phyloP scores from a whole-genome alignment of 306 rosid species.

The Vachellia collinsii region DNA sequence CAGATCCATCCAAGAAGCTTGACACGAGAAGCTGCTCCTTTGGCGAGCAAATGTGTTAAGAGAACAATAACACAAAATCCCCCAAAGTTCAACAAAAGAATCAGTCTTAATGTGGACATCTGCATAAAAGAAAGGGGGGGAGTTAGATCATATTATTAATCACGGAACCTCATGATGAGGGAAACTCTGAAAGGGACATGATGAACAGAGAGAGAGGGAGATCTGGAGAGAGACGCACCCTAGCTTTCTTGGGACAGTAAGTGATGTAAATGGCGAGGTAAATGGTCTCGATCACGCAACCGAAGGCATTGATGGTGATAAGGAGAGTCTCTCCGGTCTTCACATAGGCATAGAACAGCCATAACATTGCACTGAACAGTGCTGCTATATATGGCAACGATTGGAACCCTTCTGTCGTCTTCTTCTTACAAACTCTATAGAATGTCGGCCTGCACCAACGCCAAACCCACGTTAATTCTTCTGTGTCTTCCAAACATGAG shows the following conservation, averaged over 20 bases:
- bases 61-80: constrained; percentile 73
- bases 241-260: constrained; percentile 69
- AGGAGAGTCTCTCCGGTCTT: constrained; percentile 72
- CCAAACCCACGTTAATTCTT: background rate
- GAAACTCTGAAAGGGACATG: background rate
- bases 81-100: constrained; percentile 66
- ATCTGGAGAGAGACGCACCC: constrained; percentile 47
- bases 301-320: constrained; percentile 76
- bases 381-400: constrained; percentile 86
- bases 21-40: constrained; percentile 42
- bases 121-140: constrained; percentile 31
- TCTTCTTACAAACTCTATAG: constrained; percentile 69
- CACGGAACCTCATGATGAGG: background rate
- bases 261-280: constrained; percentile 73
- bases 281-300: constrained; percentile 85
- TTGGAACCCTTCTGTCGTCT: constrained; percentile 93
- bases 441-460: constrained; percentile 71
- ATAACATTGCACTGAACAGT: constrained; percentile 83
- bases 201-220: background rate
- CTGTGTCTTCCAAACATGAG: background rate
- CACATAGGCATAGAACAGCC: constrained; percentile 80
- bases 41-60: constrained; percentile 55
- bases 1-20: constrained; percentile 87
- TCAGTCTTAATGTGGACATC: constrained; percentile 67
- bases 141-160: constrained; percentile 21